Base-by-base conservation (phyloP, 176 grass and related monocot species). In the Secale cereale region DNA sequence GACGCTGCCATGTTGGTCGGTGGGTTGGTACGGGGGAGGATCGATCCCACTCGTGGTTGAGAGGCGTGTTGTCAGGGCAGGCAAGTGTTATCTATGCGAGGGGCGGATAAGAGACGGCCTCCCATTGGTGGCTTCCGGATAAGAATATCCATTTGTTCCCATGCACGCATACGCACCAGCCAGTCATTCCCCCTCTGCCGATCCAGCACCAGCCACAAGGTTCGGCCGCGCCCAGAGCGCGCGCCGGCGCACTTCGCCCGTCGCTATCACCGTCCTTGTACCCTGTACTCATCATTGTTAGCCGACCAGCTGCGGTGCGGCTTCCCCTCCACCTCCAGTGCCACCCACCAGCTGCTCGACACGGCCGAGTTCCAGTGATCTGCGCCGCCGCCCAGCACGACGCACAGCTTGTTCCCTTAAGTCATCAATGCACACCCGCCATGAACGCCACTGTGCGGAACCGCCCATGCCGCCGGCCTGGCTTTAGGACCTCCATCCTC, bases 121-220 rank as follows among this genome's bases (percentile, higher is more conserved):
- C 88, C 66, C 59, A 90, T 97, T 94, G 94, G 89, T 90, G 82
- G 71, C 67, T 82, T 90, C 70, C 56, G 39, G 94, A 80, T 97
- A 90, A 76, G 73, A 76, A 3, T 31, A 76, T 76, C 73, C 73
- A 31, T 54, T 46, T 54, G 8, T 32, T 76, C 45, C 17, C 73
- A 28, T 32, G 26, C n/a, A 26, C 10, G 73, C 73, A 61, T 11
- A 20, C n/a, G 9, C 73, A 52, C 73, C 16, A 54, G 45, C 73
- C 73, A 76, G 73, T 46, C 73, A 76, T 76, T 76, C 19, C 7
- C 54, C 20, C 54, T 57, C 20, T 57, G 54, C 54, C 54, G 19
- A 57, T 76, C 43, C 43, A 8, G 72, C 25, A 52, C 17, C 70
- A 72, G 11, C n/a, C 70, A 46, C 70, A 17, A 17, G 37, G 6